Conservation (phyloP, 2,329 filamentous ascomycete genomes). For the Gaeumannomyces tritici region DNA sequence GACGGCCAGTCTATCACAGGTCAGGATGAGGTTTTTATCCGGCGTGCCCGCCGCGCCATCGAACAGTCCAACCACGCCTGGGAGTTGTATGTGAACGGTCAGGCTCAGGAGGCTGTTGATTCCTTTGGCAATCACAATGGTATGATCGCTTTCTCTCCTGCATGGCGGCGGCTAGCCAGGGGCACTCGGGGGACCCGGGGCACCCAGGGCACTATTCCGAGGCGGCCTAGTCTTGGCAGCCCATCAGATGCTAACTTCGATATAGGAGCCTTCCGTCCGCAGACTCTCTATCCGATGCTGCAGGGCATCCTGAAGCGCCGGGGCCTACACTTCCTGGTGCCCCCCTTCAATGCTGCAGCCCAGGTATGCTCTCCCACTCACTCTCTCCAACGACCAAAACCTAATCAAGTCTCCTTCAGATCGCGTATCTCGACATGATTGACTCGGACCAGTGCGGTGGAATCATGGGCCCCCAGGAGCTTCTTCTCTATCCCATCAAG, state of each 20-base stretch:
- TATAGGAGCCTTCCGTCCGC: slow-evolving; percentile 59
- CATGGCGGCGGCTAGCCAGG: neutral
- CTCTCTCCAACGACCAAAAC: too few relatives aligned
- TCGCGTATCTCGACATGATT: slow-evolving; percentile 66
- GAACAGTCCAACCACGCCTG: slow-evolving; percentile 71
- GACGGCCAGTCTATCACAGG: slow-evolving; percentile 75
- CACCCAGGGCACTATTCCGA: neutral
- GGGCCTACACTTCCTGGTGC: slow-evolving; percentile 66
- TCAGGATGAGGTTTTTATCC: slow-evolving; percentile 60
- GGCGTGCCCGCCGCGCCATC: slow-evolving; percentile 55
- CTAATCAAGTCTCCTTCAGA: slow-evolving; percentile 42
- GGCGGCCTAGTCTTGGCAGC: too few relatives aligned
- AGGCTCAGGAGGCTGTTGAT: slow-evolving; percentile 70
- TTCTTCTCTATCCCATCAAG: slow-evolving; percentile 76
- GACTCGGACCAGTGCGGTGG: slow-evolving; percentile 62
- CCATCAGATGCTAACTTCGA: slow-evolving; percentile 8
- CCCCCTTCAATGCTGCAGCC: slow-evolving; percentile 79
- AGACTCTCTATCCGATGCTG: slow-evolving; percentile 67
- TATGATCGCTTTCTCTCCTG: slow-evolving; percentile 27
- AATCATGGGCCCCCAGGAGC: slow-evolving; percentile 75
- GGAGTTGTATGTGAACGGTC: slow-evolving; percentile 73
- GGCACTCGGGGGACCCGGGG: slow-evolving; percentile 2
- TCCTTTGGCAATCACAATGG: slow-evolving; percentile 75
- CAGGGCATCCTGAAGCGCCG: slow-evolving; percentile 63
- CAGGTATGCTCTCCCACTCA: slow-evolving; percentile 56